These are phyloP conservation scores for Botrytis cinerea DNA, from an alignment of 2,329 filamentous ascomycete species.

Conservation along the genomic window DNA sequence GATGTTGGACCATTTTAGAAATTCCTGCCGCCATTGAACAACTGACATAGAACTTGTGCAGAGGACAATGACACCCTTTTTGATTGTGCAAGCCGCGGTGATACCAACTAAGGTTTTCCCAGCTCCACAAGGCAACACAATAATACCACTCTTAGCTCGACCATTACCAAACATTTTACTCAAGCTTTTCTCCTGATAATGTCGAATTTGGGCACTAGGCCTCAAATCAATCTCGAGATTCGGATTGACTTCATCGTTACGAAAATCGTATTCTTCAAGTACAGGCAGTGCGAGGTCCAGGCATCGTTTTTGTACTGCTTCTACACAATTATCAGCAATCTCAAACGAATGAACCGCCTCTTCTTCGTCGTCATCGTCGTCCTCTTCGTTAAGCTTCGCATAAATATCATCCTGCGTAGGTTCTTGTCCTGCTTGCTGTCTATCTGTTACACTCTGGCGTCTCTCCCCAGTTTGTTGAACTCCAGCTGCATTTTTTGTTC, in stretches of 20 bases:
- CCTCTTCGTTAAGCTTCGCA: constrained; percentile 72
- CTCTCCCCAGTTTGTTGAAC: constrained; percentile 69
- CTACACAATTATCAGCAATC: constrained; percentile 78
- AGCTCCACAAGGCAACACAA: constrained; percentile 92
- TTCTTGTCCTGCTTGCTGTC: constrained; percentile 51
- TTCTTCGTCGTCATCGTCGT: constrained; percentile 79
- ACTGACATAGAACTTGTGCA: constrained; percentile 98
- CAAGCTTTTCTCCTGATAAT: constrained; percentile 94
- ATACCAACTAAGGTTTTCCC: constrained; percentile 98
- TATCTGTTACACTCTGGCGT: constrained; percentile 43
- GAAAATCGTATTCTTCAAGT: constrained; percentile 95
- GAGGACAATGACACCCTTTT: constrained; percentile 92
- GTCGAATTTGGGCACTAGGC: constrained; percentile 84
- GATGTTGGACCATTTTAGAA: constrained; percentile 99
- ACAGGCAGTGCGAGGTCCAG: constrained; percentile 83
- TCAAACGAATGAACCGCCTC: constrained; percentile 93
- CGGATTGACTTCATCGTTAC: constrained; percentile 84
- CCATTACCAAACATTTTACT: constrained; percentile 99
- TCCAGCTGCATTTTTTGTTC: constrained; percentile 89
- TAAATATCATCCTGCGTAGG: constrained; percentile 68
- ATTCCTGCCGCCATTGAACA: constrained; percentile 94
- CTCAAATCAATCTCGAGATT: constrained; percentile 92
- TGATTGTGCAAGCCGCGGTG: constrained; percentile 95
- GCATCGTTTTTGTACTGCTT: constrained; percentile 86
- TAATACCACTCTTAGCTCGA: constrained; percentile 94